These are phyloP conservation scores for Arachis hypogaea DNA, from an alignment of 306 rosid genomes.

Conservation along the genomic window DNA sequence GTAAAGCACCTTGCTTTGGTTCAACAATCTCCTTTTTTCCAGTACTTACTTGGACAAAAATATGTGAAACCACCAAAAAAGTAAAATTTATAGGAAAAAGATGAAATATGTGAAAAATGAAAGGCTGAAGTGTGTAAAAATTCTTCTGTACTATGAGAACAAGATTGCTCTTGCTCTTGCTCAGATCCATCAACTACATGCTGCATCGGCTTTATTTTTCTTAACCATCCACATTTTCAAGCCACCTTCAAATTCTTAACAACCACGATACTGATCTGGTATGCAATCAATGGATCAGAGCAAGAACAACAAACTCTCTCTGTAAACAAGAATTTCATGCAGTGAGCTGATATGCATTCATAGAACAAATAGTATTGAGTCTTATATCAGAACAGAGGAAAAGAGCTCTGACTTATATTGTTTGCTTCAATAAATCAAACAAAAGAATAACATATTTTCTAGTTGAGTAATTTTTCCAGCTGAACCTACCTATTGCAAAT, in stretches of 20 bases:
- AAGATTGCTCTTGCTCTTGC: not conserved
- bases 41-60: not conserved
- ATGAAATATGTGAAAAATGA: slow-evolving; percentile 12
- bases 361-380: slow-evolving; percentile 4
- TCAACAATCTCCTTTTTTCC: slow-evolving; percentile 7
- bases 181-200: not conserved
- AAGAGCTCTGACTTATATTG: not conserved
- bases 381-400: slow-evolving; percentile 1
- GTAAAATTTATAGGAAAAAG: not conserved
- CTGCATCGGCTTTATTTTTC: not conserved
- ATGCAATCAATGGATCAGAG: not conserved
- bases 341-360: slow-evolving; percentile 25
- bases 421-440: not conserved
- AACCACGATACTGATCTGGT: not conserved
- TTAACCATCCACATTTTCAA: not conserved
- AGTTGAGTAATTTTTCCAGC: not conserved
- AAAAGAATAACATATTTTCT: not conserved
- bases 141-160: not conserved
- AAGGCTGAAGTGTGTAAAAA: not conserved
- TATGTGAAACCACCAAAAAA: not conserved
- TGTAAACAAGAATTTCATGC: not conserved
- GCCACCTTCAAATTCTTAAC: not conserved
- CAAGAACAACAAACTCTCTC: not conserved
- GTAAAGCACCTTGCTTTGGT: slow-evolving; percentile 19
- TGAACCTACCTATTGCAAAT: slow-evolving; percentile 9